Percentiles rank a stretch among this genome's conserved stretches.
phyloP scores from a whole-genome alignment of 345 rosid genomes.

The Turritis glabra region DNA sequence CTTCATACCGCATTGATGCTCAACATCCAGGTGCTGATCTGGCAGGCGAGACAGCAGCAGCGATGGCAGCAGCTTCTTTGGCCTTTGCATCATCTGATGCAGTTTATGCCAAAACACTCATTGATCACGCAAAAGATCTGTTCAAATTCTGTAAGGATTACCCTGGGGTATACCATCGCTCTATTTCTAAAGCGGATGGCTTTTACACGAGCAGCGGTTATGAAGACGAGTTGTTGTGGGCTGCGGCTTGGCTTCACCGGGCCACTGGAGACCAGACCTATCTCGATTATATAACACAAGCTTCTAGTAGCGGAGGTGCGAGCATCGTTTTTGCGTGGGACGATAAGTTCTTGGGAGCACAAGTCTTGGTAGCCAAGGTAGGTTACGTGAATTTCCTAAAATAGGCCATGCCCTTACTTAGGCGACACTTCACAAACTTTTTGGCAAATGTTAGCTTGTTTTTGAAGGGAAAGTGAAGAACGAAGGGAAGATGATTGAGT shows the following conservation, averaged over 20 bases:
- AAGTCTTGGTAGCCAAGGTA: constrained; percentile 89
- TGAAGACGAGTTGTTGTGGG: constrained; percentile 91
- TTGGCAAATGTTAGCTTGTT: constrained; percentile 56
- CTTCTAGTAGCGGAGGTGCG: constrained; percentile 66
- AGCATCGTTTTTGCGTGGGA: constrained; percentile 83
- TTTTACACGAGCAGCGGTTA: constrained; percentile 53
- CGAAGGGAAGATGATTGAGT: constrained; percentile 49
- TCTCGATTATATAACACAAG: constrained; percentile 63
- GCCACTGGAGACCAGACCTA: constrained; percentile 75
- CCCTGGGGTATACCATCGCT: constrained; percentile 39
- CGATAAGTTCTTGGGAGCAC: constrained; percentile 85
- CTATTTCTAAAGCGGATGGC: constrained; percentile 40
- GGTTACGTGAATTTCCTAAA: background rate
- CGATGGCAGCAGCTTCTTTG: constrained; percentile 68
- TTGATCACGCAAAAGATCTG: constrained; percentile 54
- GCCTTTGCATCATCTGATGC: constrained; percentile 42
- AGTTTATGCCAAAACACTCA: constrained; percentile 46
- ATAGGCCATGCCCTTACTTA: background rate
- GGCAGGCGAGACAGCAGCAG: constrained; percentile 69
- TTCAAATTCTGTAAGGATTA: constrained; percentile 44
- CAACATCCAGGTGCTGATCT: constrained; percentile 71
- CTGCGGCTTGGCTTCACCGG: constrained; percentile 89
- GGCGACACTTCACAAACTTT: background rate
- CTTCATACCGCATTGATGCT: constrained; percentile 41
- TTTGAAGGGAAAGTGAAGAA: constrained; percentile 48